phyloP scores from a whole-genome alignment of 2,329 filamentous ascomycete genomes.

The Colletotrichum tropicale region DNA sequence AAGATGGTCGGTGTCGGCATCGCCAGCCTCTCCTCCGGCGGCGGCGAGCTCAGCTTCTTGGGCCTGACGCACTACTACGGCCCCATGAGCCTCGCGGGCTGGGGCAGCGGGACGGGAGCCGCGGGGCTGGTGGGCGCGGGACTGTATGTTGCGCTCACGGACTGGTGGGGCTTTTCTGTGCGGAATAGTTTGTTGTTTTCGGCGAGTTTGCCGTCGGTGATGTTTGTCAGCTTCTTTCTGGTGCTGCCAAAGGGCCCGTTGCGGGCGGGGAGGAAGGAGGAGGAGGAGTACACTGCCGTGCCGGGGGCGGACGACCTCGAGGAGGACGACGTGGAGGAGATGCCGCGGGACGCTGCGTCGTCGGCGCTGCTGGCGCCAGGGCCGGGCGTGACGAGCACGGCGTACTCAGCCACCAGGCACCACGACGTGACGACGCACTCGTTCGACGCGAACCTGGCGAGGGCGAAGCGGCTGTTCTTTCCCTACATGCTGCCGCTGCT shows the following conservation, averaged over 20 bases:
- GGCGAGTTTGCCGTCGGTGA: slow-evolving; percentile 78
- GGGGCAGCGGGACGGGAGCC: slow-evolving; percentile 91
- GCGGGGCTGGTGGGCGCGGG: slow-evolving; percentile 88
- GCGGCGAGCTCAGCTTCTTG: slow-evolving; percentile 88
- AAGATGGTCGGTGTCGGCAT: slow-evolving; percentile 86
- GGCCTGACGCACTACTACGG: slow-evolving; percentile 95
- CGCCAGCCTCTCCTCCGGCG: slow-evolving; percentile 84
- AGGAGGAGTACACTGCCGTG: slow-evolving; percentile 61
- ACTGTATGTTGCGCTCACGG: slow-evolving; percentile 85
- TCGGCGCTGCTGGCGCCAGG: slow-evolving; percentile 54
- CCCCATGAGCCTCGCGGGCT: slow-evolving; percentile 82
- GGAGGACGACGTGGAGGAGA: slow-evolving; percentile 36
- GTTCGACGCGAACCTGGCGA: slow-evolving; percentile 61
- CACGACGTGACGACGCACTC: slow-evolving; percentile 30
- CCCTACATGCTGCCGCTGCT: slow-evolving; percentile 89
- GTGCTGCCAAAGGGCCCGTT: slow-evolving; percentile 75
- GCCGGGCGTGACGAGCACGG: slow-evolving; percentile 42
- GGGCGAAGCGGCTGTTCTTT: slow-evolving; percentile 73
- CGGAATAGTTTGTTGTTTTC: slow-evolving; percentile 76
- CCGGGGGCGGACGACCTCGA: slow-evolving; percentile 43
- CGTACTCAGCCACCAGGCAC: slow-evolving; percentile 34
- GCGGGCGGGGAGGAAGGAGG: slow-evolving; percentile 46
- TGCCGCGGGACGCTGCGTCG: slow-evolving; percentile 45
- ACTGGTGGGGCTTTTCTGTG: slow-evolving; percentile 77
- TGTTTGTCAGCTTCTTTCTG: slow-evolving; percentile 86